Conservation (phyloP, 345 rosid species). For the Salix viminalis region DNA sequence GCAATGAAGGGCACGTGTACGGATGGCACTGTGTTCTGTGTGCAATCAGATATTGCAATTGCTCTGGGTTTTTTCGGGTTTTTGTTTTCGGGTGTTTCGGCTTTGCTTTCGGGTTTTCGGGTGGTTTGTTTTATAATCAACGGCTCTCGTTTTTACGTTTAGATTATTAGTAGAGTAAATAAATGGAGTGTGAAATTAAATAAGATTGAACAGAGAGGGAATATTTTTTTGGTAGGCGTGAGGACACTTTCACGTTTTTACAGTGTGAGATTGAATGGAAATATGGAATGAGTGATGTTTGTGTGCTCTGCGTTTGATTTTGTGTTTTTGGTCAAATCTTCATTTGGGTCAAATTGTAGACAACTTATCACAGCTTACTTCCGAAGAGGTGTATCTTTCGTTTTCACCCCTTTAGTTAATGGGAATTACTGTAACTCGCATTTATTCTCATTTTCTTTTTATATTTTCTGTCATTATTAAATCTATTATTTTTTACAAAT, state of each 20-base stretch:
- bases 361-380: too few species aligned
- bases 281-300: not conserved
- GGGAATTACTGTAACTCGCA: too few species aligned
- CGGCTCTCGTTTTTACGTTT: constrained; percentile 82
- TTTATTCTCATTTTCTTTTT: too few species aligned
- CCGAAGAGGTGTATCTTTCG: too few species aligned
- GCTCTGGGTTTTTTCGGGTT: constrained; percentile 80
- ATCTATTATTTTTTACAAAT: too few species aligned
- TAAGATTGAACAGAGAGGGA: not conserved
- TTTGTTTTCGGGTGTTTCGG: constrained; percentile 64
- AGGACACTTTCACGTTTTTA: not conserved
- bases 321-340: too few species aligned
- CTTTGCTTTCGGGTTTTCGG: constrained; percentile 77
- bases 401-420: too few species aligned
- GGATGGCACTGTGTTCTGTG: constrained; percentile 50
- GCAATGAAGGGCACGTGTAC: constrained; percentile 56
- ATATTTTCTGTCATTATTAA: too few species aligned
- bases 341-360: too few species aligned
- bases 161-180: constrained; percentile 11
- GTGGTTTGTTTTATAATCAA: constrained; percentile 67
- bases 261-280: not conserved
- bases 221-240: not conserved
- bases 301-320: too few species aligned
- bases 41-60: constrained; percentile 70
- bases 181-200: not conserved